Evolutionary conservation across 306 rosid genomes (phyloP), one percentile per base, ranked within the genome.

Genomic region (Fragaria iinumae): DNA sequence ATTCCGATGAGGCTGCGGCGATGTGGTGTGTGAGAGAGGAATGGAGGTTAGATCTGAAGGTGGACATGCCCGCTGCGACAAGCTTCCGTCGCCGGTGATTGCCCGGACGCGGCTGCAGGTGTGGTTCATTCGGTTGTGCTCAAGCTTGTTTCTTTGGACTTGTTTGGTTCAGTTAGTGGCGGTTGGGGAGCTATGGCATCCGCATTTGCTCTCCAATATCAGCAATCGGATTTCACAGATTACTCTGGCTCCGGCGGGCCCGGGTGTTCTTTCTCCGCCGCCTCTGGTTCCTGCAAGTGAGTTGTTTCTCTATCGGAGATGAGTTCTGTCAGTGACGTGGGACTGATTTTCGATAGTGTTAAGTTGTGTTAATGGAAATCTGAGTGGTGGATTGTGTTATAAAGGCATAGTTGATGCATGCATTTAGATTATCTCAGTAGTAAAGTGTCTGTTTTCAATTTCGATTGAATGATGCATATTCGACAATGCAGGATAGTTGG

Each of bases 31-130:
- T 80, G 82, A 80, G 67, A 81, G 85, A 82, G 86, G 78, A 76
- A 95, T 95, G 98, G 96, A 95, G 84, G 89, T 83, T 80, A 90
- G 97, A 95, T 89, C 99, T 65, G 97, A 86, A 84, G 80, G 89
- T 76, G 14, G 80, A 76, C 93, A 87, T 53, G 87, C 80, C 74
- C 88, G 88, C 75, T 83, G 84, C 78, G 97, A 94, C 66, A 94
- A 94, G 86, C 63, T 90, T 78, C 95, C 90, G 64, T 83, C 84
- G 74, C 80, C 93, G 53, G 90, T 80, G 85, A 86, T 90, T 68
- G 87, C 83, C 23, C 80, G 90, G 89, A 88, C 88, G 43, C 91
- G 97, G 74, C 83, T 95, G 71, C 93, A 93, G 86, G 84, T 95
- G 75, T 92, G 97, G 99, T 90, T 95, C 80, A 89, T 95, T 45